Percentiles rank a stretch among this genome's conserved stretches.
Evolutionary conservation across 2,329 filamentous ascomycete species (phyloP).

Genomic region (Xylariaceae sp.): DNA sequence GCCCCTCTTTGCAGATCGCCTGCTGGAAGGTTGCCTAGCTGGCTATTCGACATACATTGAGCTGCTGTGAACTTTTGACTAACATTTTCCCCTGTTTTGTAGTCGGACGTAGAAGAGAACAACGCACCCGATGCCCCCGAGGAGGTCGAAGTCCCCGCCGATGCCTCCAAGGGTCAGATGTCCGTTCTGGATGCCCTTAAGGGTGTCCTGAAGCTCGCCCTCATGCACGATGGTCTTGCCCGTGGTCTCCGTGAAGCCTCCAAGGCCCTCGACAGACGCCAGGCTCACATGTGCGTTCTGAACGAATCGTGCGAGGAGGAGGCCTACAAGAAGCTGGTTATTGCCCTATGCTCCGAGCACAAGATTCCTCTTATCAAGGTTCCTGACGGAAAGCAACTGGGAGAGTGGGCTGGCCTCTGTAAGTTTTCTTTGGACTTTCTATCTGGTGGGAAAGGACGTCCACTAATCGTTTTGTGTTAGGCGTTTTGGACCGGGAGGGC

Average conservation of each 20-base stretch:
- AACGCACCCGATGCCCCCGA: slow-evolving; percentile 80
- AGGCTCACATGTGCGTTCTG: slow-evolving; percentile 99
- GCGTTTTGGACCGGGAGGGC: slow-evolving; percentile 98
- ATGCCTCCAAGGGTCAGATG: slow-evolving; percentile 92
- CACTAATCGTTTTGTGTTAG: slow-evolving; percentile 56
- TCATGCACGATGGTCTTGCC: slow-evolving; percentile 99
- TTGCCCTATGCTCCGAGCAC: slow-evolving; percentile 98
- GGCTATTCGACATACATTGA: neutral
- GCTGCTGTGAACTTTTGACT: slow-evolving; percentile 32
- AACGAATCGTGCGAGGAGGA: slow-evolving; percentile 99
- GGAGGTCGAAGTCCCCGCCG: slow-evolving; percentile 96
- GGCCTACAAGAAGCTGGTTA: slow-evolving; percentile 99
- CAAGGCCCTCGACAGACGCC: slow-evolving; percentile 97
- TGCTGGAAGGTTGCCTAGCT: neutral
- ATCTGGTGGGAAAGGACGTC: neutral
- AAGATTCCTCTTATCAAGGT: slow-evolving; percentile 99
- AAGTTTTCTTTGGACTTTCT: slow-evolving; percentile 56
- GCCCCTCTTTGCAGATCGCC: slow-evolving; percentile 17
- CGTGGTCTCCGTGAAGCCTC: slow-evolving; percentile 97
- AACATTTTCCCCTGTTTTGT: slow-evolving; percentile 30
- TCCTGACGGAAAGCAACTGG: slow-evolving; percentile 98
- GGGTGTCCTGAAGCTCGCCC: slow-evolving; percentile 96
- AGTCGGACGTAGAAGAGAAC: slow-evolving; percentile 99
- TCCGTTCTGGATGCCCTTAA: slow-evolving; percentile 98
- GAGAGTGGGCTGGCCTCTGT: slow-evolving; percentile 99